Evolutionary conservation across 2,329 filamentous ascomycete genomes (phyloP), one percentile per base, ranked within the genome.

Genomic region (Niveomyces coronatus): DNA sequence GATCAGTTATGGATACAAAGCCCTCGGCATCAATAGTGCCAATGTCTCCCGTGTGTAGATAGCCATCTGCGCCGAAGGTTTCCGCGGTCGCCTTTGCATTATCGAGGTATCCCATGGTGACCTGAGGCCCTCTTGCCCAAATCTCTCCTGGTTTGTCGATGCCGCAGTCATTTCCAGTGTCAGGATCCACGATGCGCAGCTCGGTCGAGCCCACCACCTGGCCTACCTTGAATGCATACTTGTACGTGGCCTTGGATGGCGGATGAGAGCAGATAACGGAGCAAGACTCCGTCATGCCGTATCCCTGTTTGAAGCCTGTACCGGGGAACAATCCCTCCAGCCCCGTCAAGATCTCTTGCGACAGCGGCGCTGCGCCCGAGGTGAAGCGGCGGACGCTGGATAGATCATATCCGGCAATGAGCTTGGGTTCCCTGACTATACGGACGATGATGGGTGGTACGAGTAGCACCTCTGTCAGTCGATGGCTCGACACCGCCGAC

Each of bases 241-340:
- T 65, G 57, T 72, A 82, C 10, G 62, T 62, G 43, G 71, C 74
- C 33, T 68, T 65, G 1, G 65, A 61, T 0, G 68, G 68, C 4
- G 76, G 72, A 38, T 80, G 76, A 0, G 71, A 65, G 0, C 75
- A 79, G 44, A 82, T 76, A 45, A 74, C 79, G 3, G 63, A 67
- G 51, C 74, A 81, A 1, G 65, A 71, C 52, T 81, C 78, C 0
- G 78, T 82, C 76, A 82, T 81, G 19, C 78, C 78, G 47, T 80
- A 82, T 2, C 23, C 37, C 49, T 80, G 76, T 47, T 75, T 75
- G 54, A 81, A 77, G 0, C 73, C 74, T 0, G 69, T 74, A 1
- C 65, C 57, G 0, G 76, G 76, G 47, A 79, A 80, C 33, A 66
- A 68, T 43, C 64, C 60, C 41, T 71, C 55, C 11, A 81, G 58